phyloP scores from a whole-genome alignment of 2,329 filamentous ascomycete species.

The Talaromyces rugulosus region DNA sequence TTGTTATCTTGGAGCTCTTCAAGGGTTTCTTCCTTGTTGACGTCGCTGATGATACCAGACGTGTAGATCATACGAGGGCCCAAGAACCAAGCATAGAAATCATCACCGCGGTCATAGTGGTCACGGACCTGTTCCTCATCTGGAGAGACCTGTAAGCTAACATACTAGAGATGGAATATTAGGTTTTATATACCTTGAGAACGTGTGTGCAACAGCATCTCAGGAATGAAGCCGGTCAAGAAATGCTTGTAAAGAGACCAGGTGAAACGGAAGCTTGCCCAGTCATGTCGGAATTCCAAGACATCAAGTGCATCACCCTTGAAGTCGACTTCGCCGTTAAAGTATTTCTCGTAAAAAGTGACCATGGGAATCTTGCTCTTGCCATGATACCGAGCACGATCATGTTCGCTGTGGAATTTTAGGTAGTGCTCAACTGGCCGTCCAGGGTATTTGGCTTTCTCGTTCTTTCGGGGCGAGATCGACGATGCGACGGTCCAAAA shows the following conservation, averaged over 20 bases:
- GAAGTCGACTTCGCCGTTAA: constrained; percentile 90
- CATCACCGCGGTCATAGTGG: constrained; percentile 96
- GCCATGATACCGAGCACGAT: constrained; percentile 44
- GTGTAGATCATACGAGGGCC: constrained; percentile 99
- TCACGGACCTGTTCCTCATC: constrained; percentile 97
- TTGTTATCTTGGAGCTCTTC: constrained; percentile 99
- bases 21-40: constrained; percentile 80
- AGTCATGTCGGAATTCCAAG: constrained; percentile 93
- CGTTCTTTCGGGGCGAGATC: constrained; percentile 83
- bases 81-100: constrained; percentile 98
- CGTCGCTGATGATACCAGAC: constrained; percentile 85
- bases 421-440: constrained; percentile 85
- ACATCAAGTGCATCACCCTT: constrained; percentile 88
- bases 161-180: too few relatives aligned
- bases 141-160: constrained; percentile 30
- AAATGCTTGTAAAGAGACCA: constrained; percentile 81
- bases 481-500: constrained; percentile 81
- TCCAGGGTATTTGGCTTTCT: constrained; percentile 83
- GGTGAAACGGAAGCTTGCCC: constrained; percentile 93
- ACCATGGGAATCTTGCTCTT: constrained; percentile 55
- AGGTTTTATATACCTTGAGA: constrained; percentile 62
- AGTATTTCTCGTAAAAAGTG: constrained; percentile 98
- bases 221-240: constrained; percentile 79
- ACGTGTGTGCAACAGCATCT: constrained; percentile 87
- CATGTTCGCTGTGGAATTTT: constrained; percentile 44